Conservation (phyloP, 2,329 filamentous ascomycete species). For the Nothophaeocryptopus gaeumannii region DNA sequence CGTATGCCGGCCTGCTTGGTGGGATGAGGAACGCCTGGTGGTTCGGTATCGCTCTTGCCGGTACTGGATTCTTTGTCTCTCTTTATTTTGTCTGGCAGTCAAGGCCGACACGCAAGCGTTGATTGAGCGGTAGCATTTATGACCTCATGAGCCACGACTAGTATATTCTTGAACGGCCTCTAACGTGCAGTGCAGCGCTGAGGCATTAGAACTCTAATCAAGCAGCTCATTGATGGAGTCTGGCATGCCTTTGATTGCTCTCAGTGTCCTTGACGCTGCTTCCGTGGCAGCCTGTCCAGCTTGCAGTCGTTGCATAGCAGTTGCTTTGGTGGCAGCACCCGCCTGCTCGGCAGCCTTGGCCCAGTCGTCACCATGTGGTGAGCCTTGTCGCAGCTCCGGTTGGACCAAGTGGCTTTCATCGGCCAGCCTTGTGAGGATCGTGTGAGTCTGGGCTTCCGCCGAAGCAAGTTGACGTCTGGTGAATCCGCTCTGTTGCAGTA, state of each 20-base stretch:
- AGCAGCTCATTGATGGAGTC: constrained; percentile 13
- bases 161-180: too few species aligned
- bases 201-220: neutral
- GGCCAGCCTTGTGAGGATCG: constrained; percentile 29
- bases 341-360: constrained; percentile 24
- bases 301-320: constrained; percentile 19
- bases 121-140: too few species aligned
- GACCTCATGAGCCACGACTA: too few species aligned
- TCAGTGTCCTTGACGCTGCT: constrained; percentile 17
- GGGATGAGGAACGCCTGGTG: constrained; percentile 28
- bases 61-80: constrained; percentile 21
- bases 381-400: constrained; percentile 21
- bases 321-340: constrained; percentile 15
- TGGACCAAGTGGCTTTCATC: constrained; percentile 37
- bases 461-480: constrained; percentile 27
- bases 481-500: constrained; percentile 29
- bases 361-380: constrained; percentile 29
- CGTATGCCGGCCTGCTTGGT: constrained; percentile 11
- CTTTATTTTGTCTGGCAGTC: constrained; percentile 19
- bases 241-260: constrained; percentile 22
- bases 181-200: too few species aligned
- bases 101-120: too few species aligned
- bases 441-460: constrained; percentile 26
- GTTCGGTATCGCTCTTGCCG: constrained; percentile 26
- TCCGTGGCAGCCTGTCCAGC: constrained; percentile 18